Percentiles rank a stretch among this genome's conserved stretches.
These are phyloP conservation scores for Fusarium newnesense DNA, from an alignment of 2,329 filamentous ascomycete genomes.

Conservation along the genomic window DNA sequence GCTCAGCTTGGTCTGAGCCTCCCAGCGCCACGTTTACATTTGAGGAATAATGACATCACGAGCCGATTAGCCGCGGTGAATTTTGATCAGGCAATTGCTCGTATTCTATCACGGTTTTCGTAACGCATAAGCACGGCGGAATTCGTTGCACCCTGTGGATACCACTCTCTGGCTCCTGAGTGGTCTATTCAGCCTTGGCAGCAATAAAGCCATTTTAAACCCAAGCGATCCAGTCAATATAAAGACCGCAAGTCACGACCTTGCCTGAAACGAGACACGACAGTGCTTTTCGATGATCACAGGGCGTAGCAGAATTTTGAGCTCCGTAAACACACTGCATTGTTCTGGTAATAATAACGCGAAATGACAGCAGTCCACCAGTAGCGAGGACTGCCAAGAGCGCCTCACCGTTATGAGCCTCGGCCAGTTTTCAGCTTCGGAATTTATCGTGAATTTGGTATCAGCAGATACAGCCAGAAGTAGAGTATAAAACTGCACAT, in stretches of 20 bases:
- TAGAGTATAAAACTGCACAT: not conserved
- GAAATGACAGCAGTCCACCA: fast-evolving
- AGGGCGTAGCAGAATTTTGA: fast-evolving
- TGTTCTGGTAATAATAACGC: not conserved
- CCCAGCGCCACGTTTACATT: not conserved
- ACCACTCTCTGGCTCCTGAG: fast-evolving
- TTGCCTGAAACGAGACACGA: not conserved
- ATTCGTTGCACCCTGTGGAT: not conserved
- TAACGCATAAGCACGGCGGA: not conserved
- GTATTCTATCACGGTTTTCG: not conserved
- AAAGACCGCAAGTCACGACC: not conserved
- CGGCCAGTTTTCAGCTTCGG: not conserved
- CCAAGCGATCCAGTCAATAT: not conserved
- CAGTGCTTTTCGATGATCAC: fast-evolving
- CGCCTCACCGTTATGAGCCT: not conserved
- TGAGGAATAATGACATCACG: not conserved
- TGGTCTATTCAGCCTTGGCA: fast-evolving
- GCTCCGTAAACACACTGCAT: fast-evolving
- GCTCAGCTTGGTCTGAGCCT: not conserved
- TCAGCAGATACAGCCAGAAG: fast-evolving
- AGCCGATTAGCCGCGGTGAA: not conserved
- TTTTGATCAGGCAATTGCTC: fast-evolving
- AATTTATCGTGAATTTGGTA: not conserved
- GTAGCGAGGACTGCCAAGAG: not conserved
- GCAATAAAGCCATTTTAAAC: not conserved